Conservation (phyloP, 352 stramenopile species). For the Phytophthora ohioensis region DNA sequence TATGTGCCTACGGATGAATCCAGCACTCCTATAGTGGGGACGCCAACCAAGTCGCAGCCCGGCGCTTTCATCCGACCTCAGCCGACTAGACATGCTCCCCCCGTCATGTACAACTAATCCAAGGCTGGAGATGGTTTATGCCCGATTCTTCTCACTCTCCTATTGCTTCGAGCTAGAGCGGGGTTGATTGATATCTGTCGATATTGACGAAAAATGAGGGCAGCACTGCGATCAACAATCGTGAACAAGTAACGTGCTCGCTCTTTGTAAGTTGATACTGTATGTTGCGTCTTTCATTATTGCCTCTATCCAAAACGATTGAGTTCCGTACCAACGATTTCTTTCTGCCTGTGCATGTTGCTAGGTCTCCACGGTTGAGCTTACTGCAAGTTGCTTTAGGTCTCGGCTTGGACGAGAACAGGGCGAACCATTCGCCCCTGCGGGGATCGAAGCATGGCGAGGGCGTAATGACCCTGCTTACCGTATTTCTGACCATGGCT, state of each 20-base stretch:
- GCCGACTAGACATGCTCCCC: constrained; percentile 15
- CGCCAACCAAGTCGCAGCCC: constrained; percentile 2
- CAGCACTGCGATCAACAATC: constrained; percentile 9
- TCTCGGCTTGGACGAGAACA: constrained; percentile 42
- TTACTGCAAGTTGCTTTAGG: constrained; percentile 12
- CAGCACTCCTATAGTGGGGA: constrained; percentile 1
- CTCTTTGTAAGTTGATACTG: constrained; percentile 36
- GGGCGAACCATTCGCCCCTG: constrained; percentile 65
- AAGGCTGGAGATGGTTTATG: constrained; percentile 29
- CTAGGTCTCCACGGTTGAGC: background rate
- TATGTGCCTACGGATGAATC: background rate
- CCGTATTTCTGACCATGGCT: constrained; percentile 8
- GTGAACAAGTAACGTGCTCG: constrained; percentile 11
- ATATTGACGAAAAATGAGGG: constrained; percentile 19
- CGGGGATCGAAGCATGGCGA: constrained; percentile 63
- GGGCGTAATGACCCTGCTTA: constrained; percentile 27
- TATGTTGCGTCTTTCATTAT: constrained; percentile 28
- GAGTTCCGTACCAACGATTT: constrained; percentile 1
- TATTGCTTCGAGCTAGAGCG: constrained; percentile 6
- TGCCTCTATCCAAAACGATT: constrained; percentile 18
- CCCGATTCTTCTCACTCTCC: constrained; percentile 17
- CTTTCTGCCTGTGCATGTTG: constrained; percentile 1
- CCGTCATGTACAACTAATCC: constrained; percentile 42
- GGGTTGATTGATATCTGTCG: constrained; percentile 23
- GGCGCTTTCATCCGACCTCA: constrained; percentile 21